Evolutionary conservation across 2,329 filamentous ascomycete genomes (phyloP), one percentile per base, ranked within the genome.

Genomic region (Colletotrichum musicola): DNA sequence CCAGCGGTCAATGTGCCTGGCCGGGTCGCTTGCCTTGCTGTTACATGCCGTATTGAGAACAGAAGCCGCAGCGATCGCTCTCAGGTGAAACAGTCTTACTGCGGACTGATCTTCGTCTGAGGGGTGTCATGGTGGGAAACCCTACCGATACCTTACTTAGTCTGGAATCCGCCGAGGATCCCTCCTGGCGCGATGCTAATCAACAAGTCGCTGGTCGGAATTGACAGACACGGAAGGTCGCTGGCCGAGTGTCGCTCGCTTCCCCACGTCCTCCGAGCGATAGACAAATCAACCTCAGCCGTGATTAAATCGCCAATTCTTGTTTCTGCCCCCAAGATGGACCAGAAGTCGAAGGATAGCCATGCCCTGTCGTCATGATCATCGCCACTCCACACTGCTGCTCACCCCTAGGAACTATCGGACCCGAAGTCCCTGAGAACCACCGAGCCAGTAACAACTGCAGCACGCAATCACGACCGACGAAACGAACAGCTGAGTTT

Each of bases 71-170:
- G 57, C 57, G 67, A 69, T 69, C 57, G 51, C 44, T 69, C 58
- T 44, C 27, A 58, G 53, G 54, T 69, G 67, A 69, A 69, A 69
- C 67, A 63, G 62, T 68, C 67, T 69, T 68, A 69, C 67, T 54
- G 57, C 57, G 51, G 53, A 68, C 57, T 69, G 67, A 69, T 69
- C 53, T 68, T 69, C 57, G 64, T 63, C 47, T 62, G 27, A 62
- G 51, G 67, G 63, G 51, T 13, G 27, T 69, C 51, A 46, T 51
- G 38, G 46, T 62, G 46, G 66, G 42, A 69, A 46, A 54, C 51
- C 14, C 57, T 57, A 18, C 50, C 10, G 20, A 20, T 20, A 49
- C 46, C 46, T 49, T 46, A 35, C 49, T 54, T 56, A 61, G 62
- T 25, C 42, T 38, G 50, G 20, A 68, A 65, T 56, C 62, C 55